Evolutionary conservation across 2,329 filamentous ascomycete genomes (phyloP), one percentile per base, ranked within the genome.

Genomic region (Arthrocladium fulminans): DNA sequence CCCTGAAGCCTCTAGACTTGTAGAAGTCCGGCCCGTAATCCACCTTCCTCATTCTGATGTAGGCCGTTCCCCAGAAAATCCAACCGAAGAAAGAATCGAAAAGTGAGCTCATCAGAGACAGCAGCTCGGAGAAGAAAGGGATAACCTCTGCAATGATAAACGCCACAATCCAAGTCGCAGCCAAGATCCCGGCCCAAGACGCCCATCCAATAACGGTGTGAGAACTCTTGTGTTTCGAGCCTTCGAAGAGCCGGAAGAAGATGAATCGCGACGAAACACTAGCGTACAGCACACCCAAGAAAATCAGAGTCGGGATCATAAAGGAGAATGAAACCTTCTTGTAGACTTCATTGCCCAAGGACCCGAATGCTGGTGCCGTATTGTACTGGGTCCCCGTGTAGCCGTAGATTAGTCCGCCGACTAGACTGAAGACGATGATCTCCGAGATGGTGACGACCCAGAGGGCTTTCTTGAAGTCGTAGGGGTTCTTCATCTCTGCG

Each of bases 301-400:
- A 96, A 61, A 96, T 88, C 55, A 96, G 76, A 0, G 89, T 96
- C 0, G 89, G 89, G 25, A 96, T 84, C 88, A 95, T 95, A 71
- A 96, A 94, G 10, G 84, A 88, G 67, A 94, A 96, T 0, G 86
- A 79, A 48, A 92, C 76, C 71, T 95, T 95, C 70, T 92, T 88
- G 70, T 83, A 92, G 1, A 83, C 55, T 17, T 78, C 73, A 40
- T 86, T 79, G 35, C 84, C 75, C 19, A 96, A 72, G 1, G 86
- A 89, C 9, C 88, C 88, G 57, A 96, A 96, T 0, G 89, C 89
- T 0, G 89, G 89, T 0, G 86, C 73, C 0, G 84, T 89, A 69
- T 88, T 87, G 72, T 95, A 95, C 62, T 94, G 83, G 46, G 84
- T 89, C 42, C 89, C 89, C 0, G 85, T 88, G 63, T 87, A 94